Base-by-base conservation (phyloP, 306 rosid genomes). In the Quercus mongolica region DNA sequence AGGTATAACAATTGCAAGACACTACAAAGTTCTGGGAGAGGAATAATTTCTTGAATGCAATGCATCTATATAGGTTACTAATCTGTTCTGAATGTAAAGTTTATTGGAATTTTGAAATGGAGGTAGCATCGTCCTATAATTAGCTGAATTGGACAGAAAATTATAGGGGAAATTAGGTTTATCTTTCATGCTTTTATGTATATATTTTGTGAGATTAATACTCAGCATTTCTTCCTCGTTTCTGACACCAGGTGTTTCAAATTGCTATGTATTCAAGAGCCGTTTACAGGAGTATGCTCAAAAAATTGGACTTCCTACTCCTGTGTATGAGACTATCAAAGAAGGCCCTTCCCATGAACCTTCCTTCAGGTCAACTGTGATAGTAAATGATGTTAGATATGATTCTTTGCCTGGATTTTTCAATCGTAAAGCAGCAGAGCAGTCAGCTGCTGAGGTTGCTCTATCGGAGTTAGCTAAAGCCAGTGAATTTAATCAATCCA, bases 371-470 rank as follows among this genome's bases (percentile, higher is more conserved):
- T 94, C 97, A 19, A 81, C 94, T 2, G 97, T 92, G 78, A 76
- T 86, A 28, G 84, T 94, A 55, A 89, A 91, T 35, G 81, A 88
- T 63, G 80, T 87, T 56, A 82, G 91, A 61, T 91, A 92, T 56
- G 85, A 90, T 75, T 92, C 97, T 28, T 84, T 94, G 85, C 80
- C 88, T 52, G 98, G 98, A 2, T 95, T 95, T 81, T 82, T 81
- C 80, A 91, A 91, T 83, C 94, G 97, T 3, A 95, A 95, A 77
- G 93, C 91, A 26, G 98, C 99, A 30, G 97, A 95, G 84, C 98
- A 95, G 84, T 95, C 96, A 11, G 99, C 98, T 73, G 97, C 99
- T 0, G 99, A 95, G 85, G 94, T 95, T 83, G 98, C 99, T 71
- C 88, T 95, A 51, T 38, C 61, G 81, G 96, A 90, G 86, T 81